Evolutionary conservation across 805 yeast species (phyloP).

Genomic region (Maudiozyma barnettii): DNA sequence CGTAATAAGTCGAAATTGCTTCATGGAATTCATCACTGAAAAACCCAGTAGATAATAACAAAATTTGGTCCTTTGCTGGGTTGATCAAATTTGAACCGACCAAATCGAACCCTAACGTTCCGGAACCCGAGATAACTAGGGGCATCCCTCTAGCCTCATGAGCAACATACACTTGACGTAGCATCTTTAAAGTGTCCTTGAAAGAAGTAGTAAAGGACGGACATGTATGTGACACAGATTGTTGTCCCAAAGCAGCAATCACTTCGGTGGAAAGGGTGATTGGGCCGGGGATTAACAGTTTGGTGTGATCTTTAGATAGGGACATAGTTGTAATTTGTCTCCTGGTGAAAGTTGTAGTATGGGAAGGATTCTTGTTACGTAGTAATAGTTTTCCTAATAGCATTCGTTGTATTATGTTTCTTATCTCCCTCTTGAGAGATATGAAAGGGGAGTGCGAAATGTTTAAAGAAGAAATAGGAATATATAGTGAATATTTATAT

Average conservation of each 20-base stretch:
- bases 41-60: conserved; percentile 84
- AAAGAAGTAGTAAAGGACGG: conserved; percentile 73
- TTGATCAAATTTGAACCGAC: conserved; percentile 66
- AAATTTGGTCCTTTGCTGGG: conserved; percentile 58
- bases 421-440: too few relatives aligned
- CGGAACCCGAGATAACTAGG: conserved; percentile 77
- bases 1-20: conserved; percentile 44
- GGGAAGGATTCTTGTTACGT: too few relatives aligned
- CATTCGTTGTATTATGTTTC: too few relatives aligned
- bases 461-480: too few relatives aligned
- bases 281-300: conserved; percentile 75
- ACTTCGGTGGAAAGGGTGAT: conserved; percentile 76
- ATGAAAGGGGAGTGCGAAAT: too few relatives aligned
- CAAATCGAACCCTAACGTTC: conserved; percentile 93
- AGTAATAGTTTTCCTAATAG: too few relatives aligned
- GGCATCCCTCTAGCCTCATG: conserved; percentile 55
- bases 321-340: background rate
- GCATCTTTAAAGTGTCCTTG: conserved; percentile 54
- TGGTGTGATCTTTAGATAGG: conserved; percentile 4
- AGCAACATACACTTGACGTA: conserved; percentile 69
- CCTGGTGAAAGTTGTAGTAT: too few relatives aligned
- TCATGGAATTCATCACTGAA: conserved; percentile 80
- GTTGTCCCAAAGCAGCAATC: conserved; percentile 68
- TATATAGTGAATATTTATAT: too few relatives aligned
- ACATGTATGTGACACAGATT: conserved; percentile 83